Evolutionary conservation across 192 early-diverging fungal genomes (phyloP).

Genomic region (Phycomyces blakesleeanus): DNA sequence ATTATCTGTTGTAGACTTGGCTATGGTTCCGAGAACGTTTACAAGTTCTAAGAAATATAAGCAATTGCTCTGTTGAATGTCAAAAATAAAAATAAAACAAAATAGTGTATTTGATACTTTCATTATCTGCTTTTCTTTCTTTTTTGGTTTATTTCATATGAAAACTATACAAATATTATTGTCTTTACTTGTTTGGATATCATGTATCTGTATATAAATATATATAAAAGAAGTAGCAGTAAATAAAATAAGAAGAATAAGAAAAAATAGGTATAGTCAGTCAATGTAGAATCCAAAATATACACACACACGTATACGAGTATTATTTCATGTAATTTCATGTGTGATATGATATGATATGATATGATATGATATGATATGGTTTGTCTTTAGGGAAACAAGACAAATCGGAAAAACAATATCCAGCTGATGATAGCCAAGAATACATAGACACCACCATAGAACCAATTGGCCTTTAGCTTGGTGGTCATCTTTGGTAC

Average conservation of each 20-base stretch:
- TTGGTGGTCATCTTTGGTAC: neutral
- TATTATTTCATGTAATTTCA: neutral
- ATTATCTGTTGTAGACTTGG: neutral
- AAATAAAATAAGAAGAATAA: too few relatives aligned
- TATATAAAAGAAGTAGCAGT: too few relatives aligned
- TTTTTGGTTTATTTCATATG: too few relatives aligned
- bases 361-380: neutral
- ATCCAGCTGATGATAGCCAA: slow-evolving; percentile 27
- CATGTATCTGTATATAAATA: too few relatives aligned
- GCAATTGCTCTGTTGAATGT: too few relatives aligned
- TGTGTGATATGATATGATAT: neutral
- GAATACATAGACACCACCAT: slow-evolving; percentile 22
- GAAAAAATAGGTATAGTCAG: too few relatives aligned
- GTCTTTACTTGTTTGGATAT: too few relatives aligned
- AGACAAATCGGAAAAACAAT: slow-evolving; percentile 32
- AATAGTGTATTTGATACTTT: too few relatives aligned
- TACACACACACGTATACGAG: too few relatives aligned
- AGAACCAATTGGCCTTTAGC: slow-evolving; percentile 23
- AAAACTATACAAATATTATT: too few relatives aligned
- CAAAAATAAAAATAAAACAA: neutral
- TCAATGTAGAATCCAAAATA: too few relatives aligned
- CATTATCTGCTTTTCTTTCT: too few relatives aligned
- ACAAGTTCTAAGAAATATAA: slow-evolving; percentile 2
- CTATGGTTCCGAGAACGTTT: neutral
- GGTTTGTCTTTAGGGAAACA: neutral